phyloP scores from a whole-genome alignment of 208 protist genomes.

The Trypanosoma melophagium region DNA sequence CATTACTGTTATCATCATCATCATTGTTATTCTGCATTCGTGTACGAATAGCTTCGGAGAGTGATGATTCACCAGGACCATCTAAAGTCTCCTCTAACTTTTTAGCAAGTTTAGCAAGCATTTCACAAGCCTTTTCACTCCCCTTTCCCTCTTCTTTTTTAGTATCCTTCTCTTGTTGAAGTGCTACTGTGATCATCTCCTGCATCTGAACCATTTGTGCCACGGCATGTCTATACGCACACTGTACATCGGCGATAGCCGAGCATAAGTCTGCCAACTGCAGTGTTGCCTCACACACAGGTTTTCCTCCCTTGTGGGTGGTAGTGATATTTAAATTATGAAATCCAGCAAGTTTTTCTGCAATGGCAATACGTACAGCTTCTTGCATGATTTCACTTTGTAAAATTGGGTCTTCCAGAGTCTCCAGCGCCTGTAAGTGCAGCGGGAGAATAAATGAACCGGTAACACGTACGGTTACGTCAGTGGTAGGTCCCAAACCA shows the following conservation, averaged over 20 bases:
- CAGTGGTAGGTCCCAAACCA: constrained; percentile 13
- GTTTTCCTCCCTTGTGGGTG: constrained; percentile 13
- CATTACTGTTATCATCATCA: not conserved
- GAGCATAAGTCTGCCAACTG: constrained; percentile 40
- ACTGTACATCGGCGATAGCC: constrained; percentile 58
- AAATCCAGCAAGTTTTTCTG: constrained; percentile 73
- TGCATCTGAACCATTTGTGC: constrained; percentile 38
- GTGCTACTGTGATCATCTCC: constrained; percentile 29
- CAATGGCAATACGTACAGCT: constrained; percentile 55
- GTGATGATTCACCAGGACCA: constrained; percentile 28
- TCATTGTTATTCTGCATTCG: not conserved
- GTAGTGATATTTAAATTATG: constrained; percentile 41
- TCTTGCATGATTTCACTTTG: constrained; percentile 71
- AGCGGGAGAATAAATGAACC: constrained; percentile 54
- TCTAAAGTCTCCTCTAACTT: constrained; percentile 34
- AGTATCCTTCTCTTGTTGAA: not conserved
- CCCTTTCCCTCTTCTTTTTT: constrained; percentile 7
- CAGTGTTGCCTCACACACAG: constrained; percentile 32
- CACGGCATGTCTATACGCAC: constrained; percentile 54
- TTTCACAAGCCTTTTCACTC: not conserved
- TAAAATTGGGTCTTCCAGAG: constrained; percentile 54
- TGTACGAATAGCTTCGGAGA: constrained; percentile 30
- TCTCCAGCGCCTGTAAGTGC: constrained; percentile 44
- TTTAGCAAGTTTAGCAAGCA: constrained; percentile 11
- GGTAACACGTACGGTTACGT: constrained; percentile 49